Percentiles rank a stretch among this genome's conserved stretches.
These are phyloP conservation scores for Trichoderma sp. DNA, from an alignment of 2,329 filamentous ascomycete genomes.

Conservation along the genomic window DNA sequence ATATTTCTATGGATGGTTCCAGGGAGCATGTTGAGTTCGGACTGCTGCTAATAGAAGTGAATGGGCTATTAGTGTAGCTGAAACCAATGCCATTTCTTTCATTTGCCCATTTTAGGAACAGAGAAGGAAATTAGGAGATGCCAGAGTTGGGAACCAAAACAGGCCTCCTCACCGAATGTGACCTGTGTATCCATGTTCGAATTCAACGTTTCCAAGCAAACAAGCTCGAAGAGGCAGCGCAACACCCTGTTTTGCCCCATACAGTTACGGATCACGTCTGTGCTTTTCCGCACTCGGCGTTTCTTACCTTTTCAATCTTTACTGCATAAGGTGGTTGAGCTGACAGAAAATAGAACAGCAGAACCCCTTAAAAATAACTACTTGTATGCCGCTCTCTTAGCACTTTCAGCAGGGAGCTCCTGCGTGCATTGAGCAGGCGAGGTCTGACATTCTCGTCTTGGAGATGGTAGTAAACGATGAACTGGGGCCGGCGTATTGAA, in stretches of 20 bases:
- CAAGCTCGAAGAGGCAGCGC: neutral
- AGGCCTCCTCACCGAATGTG: neutral
- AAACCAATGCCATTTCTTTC: neutral
- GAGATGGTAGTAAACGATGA: neutral
- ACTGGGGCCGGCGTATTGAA: neutral
- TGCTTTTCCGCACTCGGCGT: neutral
- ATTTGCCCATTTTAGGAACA: neutral
- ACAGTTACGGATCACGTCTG: neutral
- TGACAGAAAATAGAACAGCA: neutral
- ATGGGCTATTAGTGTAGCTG: neutral
- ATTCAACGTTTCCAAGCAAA: neutral
- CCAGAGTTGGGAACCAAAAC: neutral
- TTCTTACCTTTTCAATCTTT: neutral
- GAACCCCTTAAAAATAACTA: neutral
- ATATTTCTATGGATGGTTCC: neutral
- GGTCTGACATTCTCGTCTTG: neutral
- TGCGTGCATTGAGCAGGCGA: neutral
- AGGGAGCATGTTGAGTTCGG: neutral
- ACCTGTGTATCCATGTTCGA: neutral
- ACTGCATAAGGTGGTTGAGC: neutral
- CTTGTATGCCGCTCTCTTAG: neutral
- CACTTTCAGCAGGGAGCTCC: neutral
- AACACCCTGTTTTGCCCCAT: neutral
- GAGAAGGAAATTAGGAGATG: neutral
- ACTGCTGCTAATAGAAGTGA: neutral